These are phyloP conservation scores for Kurtzmaniella quercitrusa DNA, from an alignment of 1,139 yeast species.

Conservation along the genomic window DNA sequence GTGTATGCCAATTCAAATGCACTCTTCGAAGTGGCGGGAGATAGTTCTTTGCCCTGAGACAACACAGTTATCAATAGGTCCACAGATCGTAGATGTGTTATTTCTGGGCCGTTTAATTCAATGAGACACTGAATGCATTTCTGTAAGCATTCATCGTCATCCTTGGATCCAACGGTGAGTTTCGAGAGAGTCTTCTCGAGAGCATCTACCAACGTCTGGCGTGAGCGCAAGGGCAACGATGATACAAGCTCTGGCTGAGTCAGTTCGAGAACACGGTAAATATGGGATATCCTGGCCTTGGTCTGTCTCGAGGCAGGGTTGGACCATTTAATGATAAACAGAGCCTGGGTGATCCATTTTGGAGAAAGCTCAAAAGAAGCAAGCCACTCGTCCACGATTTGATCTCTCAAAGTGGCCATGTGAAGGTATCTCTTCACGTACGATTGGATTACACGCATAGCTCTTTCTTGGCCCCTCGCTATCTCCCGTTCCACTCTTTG, in stretches of 20 bases:
- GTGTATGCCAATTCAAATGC: conserved; percentile 1
- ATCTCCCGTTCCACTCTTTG: conserved; percentile 67
- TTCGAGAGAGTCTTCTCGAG: not conserved
- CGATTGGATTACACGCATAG: conserved; percentile 50
- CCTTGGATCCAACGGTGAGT: not conserved
- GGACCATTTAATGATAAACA: conserved; percentile 15
- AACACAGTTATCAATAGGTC: no score
- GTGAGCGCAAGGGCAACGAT: not conserved
- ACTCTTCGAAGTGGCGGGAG: no score
- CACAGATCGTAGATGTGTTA: not conserved
- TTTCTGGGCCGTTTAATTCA: not conserved
- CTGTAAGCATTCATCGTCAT: not conserved
- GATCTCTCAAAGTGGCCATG: conserved; percentile 9
- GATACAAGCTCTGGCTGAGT: not conserved
- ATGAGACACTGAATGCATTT: not conserved
- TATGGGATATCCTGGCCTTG: not conserved
- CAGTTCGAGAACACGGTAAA: not conserved
- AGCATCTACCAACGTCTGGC: not conserved
- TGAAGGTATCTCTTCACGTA: conserved; percentile 35
- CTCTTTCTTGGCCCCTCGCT: conserved; percentile 43
- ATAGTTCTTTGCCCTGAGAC: no score
- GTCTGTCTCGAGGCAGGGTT: not conserved
- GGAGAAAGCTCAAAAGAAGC: conserved; percentile 5
- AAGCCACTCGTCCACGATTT: conserved; percentile 8
- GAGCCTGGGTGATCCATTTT: conserved; percentile 16